These are phyloP conservation scores for Marasmius oreades DNA, from an alignment of 1,284 basidiomycete species.

Conservation along the genomic window DNA sequence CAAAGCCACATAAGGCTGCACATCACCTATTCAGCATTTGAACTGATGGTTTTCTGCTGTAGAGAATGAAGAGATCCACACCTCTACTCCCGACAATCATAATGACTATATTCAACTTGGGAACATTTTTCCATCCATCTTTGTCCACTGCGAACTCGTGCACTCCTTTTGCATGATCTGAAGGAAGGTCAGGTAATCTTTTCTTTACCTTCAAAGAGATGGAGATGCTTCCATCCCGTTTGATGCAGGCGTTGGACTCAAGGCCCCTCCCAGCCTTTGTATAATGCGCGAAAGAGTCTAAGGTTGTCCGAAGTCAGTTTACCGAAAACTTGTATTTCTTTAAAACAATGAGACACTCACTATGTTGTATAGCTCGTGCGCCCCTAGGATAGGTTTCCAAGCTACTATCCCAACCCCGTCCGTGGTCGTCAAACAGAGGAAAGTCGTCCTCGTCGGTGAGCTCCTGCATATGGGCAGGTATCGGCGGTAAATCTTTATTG, in stretches of 20 bases:
- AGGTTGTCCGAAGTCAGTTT: no score
- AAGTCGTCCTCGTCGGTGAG: no score
- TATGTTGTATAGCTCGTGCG: no score
- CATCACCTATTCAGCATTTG: constrained; percentile 46
- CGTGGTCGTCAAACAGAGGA: no score
- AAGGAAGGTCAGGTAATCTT: constrained; percentile 45
- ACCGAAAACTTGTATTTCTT: no score
- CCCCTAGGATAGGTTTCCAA: no score
- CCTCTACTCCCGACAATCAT: constrained; percentile 65
- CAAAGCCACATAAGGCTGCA: constrained; percentile 71
- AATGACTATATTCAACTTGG: constrained; percentile 54
- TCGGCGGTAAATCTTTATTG: no score
- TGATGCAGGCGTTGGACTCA: constrained; percentile 30
- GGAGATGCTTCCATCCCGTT: constrained; percentile 36
- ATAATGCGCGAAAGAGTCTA: no score
- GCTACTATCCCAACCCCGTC: no score
- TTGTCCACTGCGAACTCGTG: constrained; percentile 48
- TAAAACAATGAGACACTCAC: no score
- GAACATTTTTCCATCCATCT: constrained; percentile 32
- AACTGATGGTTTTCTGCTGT: background rate
- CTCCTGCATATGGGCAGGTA: no score
- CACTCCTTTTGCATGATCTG: constrained; percentile 42
- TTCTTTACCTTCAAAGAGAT: constrained; percentile 44
- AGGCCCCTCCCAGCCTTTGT: constrained; percentile 32
- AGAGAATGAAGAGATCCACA: constrained; percentile 20